These are phyloP conservation scores for Farysia itapuensis DNA, from an alignment of 1,284 basidiomycete genomes.

Conservation along the genomic window DNA sequence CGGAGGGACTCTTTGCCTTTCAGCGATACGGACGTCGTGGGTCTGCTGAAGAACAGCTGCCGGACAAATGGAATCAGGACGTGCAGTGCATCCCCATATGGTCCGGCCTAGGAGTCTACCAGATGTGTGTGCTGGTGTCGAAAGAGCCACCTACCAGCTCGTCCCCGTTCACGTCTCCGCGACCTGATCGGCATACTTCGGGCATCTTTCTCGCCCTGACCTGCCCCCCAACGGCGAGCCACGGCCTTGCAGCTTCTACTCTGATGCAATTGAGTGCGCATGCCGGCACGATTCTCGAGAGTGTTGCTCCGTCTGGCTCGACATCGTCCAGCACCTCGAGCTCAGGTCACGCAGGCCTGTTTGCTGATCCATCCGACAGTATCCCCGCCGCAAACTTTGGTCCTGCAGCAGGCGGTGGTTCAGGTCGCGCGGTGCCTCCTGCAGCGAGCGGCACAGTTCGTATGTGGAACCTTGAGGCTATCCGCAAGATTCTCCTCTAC, in stretches of 20 bases:
- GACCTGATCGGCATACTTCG: conserved; percentile 1
- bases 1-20: conserved; percentile 33
- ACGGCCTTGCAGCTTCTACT: conserved; percentile 10
- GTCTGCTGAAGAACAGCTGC: not conserved
- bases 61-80: conserved; percentile 24
- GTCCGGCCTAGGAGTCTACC: conserved; percentile 40
- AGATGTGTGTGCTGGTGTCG: conserved; percentile 34
- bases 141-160: not conserved
- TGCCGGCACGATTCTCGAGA: conserved; percentile 28
- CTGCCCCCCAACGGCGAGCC: conserved; percentile 7
- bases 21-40: conserved; percentile 6
- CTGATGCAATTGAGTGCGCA: conserved; percentile 37
- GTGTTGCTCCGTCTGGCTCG: conserved; percentile 5
- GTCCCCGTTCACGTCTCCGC: not conserved
- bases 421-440: conserved; percentile 34
- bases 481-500: conserved; percentile 32
- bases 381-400: conserved; percentile 39
- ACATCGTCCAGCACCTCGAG: conserved; percentile 6
- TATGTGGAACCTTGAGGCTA: conserved; percentile 49
- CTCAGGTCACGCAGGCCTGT: conserved; percentile 3
- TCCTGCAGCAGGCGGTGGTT: conserved; percentile 27
- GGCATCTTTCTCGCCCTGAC: conserved; percentile 44
- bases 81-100: conserved; percentile 37
- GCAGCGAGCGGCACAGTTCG: conserved; percentile 28
- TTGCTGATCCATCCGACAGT: conserved; percentile 5